Conservation (phyloP, 176 grass and related monocot genomes). For the Carex kokanica region DNA sequence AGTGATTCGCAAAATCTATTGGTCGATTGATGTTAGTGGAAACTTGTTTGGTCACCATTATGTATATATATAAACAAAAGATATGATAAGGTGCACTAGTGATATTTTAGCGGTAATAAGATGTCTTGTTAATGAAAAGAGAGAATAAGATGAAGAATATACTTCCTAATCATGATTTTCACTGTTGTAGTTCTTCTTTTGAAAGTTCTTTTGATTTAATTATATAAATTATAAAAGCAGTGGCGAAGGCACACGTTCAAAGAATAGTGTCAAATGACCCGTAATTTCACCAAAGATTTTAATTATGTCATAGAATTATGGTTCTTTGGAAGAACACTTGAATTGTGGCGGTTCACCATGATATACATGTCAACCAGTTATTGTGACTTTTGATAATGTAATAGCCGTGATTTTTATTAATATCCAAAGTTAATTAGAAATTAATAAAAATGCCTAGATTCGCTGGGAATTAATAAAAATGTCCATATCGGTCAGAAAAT, state of each 20-base stretch:
- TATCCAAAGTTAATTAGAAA: no score
- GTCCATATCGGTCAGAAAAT: no score
- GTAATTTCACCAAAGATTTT: not conserved
- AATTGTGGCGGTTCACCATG: no score
- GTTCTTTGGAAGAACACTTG: not conserved
- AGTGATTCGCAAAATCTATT: not conserved
- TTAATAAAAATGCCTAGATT: no score
- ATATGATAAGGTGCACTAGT: not conserved
- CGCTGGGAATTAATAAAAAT: no score
- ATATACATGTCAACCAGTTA: no score
- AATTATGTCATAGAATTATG: not conserved
- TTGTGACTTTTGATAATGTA: no score
- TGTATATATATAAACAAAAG: not conserved
- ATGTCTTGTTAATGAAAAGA: not conserved
- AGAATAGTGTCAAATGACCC: not conserved
- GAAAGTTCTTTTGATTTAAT: not conserved
- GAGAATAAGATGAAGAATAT: not conserved
- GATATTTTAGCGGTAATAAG: not conserved
- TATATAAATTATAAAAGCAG: slow-evolving; percentile 3
- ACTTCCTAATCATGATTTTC: not conserved
- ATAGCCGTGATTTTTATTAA: no score
- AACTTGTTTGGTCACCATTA: slow-evolving; percentile 3
- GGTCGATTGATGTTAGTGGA: not conserved
- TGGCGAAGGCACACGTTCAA: not conserved
- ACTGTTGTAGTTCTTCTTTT: not conserved